Evolutionary conservation across 2,329 filamentous ascomycete species (phyloP).

Genomic region (Colletotrichum tropicicola): DNA sequence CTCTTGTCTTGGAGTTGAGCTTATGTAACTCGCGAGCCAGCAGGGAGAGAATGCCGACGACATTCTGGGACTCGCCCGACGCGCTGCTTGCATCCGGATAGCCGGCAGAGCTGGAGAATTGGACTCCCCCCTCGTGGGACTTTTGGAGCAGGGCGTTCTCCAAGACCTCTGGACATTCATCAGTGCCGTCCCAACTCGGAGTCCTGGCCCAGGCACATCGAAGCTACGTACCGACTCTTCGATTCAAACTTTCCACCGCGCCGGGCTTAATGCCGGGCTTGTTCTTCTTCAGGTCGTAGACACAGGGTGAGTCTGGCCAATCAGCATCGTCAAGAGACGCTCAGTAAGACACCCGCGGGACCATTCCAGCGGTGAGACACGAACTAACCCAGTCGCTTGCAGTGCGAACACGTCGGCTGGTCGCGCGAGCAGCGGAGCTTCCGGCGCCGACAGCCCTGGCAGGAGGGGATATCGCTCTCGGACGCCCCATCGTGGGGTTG

Average conservation of each 20-base stretch:
- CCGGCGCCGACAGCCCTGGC: slow-evolving; percentile 42
- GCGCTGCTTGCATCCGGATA: not conserved
- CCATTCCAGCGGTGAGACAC: not conserved
- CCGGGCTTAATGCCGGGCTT: slow-evolving; percentile 36
- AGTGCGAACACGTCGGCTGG: slow-evolving; percentile 42
- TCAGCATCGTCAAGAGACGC: not conserved
- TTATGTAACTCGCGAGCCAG: slow-evolving; percentile 34
- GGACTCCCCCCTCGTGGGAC: not conserved
- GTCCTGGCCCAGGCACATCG: too few species aligned
- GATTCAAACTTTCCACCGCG: slow-evolving; percentile 33
- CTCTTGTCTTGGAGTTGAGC: slow-evolving; percentile 16
- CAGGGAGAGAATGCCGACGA: slow-evolving; percentile 31
- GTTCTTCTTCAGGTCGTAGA: slow-evolving; percentile 36
- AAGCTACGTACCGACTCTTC: slow-evolving; percentile 32
- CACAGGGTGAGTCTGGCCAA: slow-evolving; percentile 33
- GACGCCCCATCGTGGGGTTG: slow-evolving; percentile 16
- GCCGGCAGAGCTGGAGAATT: not conserved
- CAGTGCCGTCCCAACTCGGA: not conserved
- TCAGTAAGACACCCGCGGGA: not conserved
- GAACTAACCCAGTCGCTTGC: slow-evolving; percentile 40
- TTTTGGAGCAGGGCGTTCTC: slow-evolving; percentile 27
- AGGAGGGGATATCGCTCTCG: slow-evolving; percentile 37
- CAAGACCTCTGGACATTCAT: slow-evolving; percentile 14
- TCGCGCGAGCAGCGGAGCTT: slow-evolving; percentile 47
- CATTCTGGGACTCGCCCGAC: slow-evolving; percentile 16